Base-by-base conservation (phyloP, 306 rosid genomes). In the Cucumis hystrix region DNA sequence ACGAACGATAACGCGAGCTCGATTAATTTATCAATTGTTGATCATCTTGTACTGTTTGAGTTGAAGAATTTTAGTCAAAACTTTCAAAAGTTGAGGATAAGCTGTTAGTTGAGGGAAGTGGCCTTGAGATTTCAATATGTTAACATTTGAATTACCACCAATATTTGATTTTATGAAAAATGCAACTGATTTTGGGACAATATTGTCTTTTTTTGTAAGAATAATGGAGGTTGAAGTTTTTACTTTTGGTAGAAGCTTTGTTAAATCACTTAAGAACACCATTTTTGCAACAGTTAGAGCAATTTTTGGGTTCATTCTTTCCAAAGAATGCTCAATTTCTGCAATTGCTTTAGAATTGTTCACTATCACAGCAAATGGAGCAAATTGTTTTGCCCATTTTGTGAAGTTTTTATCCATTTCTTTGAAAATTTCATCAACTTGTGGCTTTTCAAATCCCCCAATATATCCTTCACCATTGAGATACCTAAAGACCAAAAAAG, bases 31-130 rank as follows among this genome's bases (percentile, higher is more conserved):
- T 28, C 30, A 28, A 28, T 28, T 28, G 30, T 28, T 28, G 30
- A 28, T 28, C 0, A 28, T 28, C 43, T 62, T 30, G 35, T 47
- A 47, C 54, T 62, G 7, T 39, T 25, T 54, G 67, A 79, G 30
- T 35, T 25, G 61, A 37, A 82, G 60, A 57, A 39, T 35, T 23
- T 33, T 14, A 75, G 72, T 73, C 45, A 84, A 61, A 76, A 74
- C 85, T 66, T 84, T 57, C 69, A 84, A 64, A 23, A 85, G 81
- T 65, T 78, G 56, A 81, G 51, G 68, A 67, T 72, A 78, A 67
- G 82, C 93, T 39, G 87, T 83, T 7, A 87, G 76, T 78, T 76
- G 88, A 41, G 88, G 89, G 16, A 82, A 79, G 79, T 87, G 91
- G 35, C 91, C 91, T 66, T 78, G 14, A 2, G 87, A 80, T 40